Base-by-base conservation (phyloP, 768 basidiomycete genomes). In the Boletus sensibilis region DNA sequence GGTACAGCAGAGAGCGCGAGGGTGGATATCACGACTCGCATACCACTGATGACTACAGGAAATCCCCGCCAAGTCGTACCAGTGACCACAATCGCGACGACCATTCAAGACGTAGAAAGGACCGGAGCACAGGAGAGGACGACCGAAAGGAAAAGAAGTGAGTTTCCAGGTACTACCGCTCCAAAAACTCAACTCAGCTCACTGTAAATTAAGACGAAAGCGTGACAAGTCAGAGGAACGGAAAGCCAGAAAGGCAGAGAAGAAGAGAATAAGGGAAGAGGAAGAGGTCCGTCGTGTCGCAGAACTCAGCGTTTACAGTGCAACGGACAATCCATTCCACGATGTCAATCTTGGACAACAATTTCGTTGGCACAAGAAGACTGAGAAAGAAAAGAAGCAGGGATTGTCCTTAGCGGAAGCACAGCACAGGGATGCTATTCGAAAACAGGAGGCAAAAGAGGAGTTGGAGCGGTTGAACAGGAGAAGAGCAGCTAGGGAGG, bases 331-430 rank as follows among this genome's bases (percentile, higher is more conserved):
- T 68, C 97, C 97, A 0, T 99, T 98, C 78, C 93, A 97, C 74
- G 97, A 98, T 65, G 87, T 92, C 59, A 98, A 98, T 72, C 87
- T 98, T 33, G 89, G 87, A 21, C 92, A 98, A 68, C 93, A 95
- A 70, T 99, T 99, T 73, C 86, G 90, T 55, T 99, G 97, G 97
- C 92, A 94, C 76, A 99, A 99, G 80, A 99, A 99, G 78, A 83
- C 86, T 27, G 97, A 99, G 72, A 93, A 94, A 77, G 97, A 99
- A 71, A 82, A 85, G 65, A 98, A 96, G 74, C 76, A 84, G 57
- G 97, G 97, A 2, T 66, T 98, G 47, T 82, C 86, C 1, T 66
- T 85, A 1, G 86, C 85, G 0, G 97, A 99, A 66, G 79, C 89
- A 1, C 87, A 90, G 58, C 79, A 80, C 60, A 82, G 83, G 63